Base-by-base conservation (phyloP, 163 green algal species). In the Scenedesmus sp. region DNA sequence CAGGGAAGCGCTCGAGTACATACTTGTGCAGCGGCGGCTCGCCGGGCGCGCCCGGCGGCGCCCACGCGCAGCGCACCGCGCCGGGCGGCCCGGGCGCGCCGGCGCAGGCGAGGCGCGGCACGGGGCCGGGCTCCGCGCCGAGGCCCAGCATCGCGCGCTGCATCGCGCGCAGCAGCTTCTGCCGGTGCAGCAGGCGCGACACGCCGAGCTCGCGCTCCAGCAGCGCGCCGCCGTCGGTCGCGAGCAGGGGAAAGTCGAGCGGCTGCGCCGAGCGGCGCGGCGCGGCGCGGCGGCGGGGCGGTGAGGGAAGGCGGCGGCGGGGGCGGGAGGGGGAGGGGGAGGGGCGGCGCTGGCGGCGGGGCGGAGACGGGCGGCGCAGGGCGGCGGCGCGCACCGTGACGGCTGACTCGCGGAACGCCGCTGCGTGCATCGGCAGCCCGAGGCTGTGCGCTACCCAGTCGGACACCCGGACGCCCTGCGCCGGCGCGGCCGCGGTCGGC, bases 361-460 rank as follows among this genome's bases (percentile, higher is more conserved):
- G n/a, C n/a, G n/a, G n/a, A n/a, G n/a, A n/a, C n/a, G n/a, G n/a
- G n/a, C n/a, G n/a, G n/a, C n/a, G n/a, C n/a, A n/a, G n/a, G n/a
- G n/a, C n/a, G n/a, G n/a, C 20, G 31, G 31, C 47, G 48, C 75
- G 63, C 28, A 85, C 83, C 54, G 86, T 88, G 45, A 94, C 82
- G 0, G 85, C 70, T 44, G 90, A 87, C 1, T 75, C 34, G 11
- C 39, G 56, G 71, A 94, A 93, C 4, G 72, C 72, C 3, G 84
- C 26, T 13, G 78, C 85, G 70, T 92, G 91, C 69, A 89, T 81
- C 2, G 89, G 89, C 18, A 93, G 82, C 0, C 77, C 60, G 22
- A 93, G 31, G 11, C 80, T 75, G 58, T 93, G 85, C 22, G 50
- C 60, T 2, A 94, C 79, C 89, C 89, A 94, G n/a, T 90, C 85